phyloP scores from a whole-genome alignment of 306 rosid genomes.

The Cicer bijugum region DNA sequence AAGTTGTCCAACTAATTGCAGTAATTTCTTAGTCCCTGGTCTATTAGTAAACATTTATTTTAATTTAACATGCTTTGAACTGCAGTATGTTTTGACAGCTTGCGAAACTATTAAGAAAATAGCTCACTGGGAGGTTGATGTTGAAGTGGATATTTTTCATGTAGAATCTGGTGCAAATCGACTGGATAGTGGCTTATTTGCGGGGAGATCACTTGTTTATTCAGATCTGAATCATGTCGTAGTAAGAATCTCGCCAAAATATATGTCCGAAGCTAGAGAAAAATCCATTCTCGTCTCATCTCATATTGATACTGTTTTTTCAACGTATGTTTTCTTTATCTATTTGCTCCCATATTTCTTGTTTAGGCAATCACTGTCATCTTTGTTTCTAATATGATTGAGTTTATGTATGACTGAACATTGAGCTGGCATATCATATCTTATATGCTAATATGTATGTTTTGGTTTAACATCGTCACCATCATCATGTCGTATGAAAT shows the following conservation, averaged over 20 bases:
- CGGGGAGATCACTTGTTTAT: slow-evolving; percentile 81
- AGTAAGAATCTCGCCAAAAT: slow-evolving; percentile 82
- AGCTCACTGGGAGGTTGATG: slow-evolving; percentile 96
- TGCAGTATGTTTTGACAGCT: slow-evolving; percentile 80
- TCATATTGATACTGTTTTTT: slow-evolving; percentile 90
- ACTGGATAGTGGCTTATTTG: slow-evolving; percentile 68
- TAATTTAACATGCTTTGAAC: slow-evolving; percentile 44
- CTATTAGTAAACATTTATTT: slow-evolving; percentile 29
- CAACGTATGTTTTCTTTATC: slow-evolving; percentile 73
- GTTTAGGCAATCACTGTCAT: slow-evolving; percentile 27
- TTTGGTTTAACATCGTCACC: too few relatives aligned
- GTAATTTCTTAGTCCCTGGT: slow-evolving; percentile 20
- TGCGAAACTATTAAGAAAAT: slow-evolving; percentile 71
- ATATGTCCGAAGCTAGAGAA: slow-evolving; percentile 66
- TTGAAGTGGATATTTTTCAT: slow-evolving; percentile 86
- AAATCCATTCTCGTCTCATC: slow-evolving; percentile 90
- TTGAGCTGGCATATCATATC: too few relatives aligned
- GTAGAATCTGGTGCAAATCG: slow-evolving; percentile 72
- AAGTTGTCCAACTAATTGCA: slow-evolving; percentile 23
- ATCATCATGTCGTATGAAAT: too few relatives aligned
- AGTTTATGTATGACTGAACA: too few relatives aligned
- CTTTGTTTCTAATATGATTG: slow-evolving; percentile 7
- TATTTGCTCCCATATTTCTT: slow-evolving; percentile 38
- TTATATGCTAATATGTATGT: too few relatives aligned
- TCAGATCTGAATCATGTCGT: slow-evolving; percentile 77